Base-by-base conservation (phyloP, 2,329 filamentous ascomycete species). In the Curvularia lunata region DNA sequence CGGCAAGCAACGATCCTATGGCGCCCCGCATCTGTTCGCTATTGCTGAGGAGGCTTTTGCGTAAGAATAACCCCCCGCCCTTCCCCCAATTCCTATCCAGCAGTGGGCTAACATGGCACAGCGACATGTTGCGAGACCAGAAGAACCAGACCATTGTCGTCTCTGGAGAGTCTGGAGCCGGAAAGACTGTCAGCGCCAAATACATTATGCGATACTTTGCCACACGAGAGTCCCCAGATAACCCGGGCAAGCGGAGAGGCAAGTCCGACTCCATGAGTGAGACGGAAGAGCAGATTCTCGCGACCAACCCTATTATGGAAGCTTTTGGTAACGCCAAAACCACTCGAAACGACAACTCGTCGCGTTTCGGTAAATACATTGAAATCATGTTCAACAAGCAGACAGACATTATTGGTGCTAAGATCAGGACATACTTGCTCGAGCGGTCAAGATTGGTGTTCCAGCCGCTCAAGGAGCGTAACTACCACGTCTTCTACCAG, bases 191-290 rank as follows among this genome's bases (percentile, higher is more conserved):
- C 77, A 98, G 94, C 79, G 95, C 95, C 70, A 99, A 99, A 82
- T 98, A 99, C 80, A 98, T 99, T 77, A 99, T 99, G 95, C 88
- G 95, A 72, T 99, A 99, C 82, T 99, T 99, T 79, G 95, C 95
- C 62, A 99, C 95, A 42, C 88, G 95, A 85, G 95, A 97, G 79
- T 90, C 93, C 7, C 92, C 95, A 54, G 92, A 96, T 71, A 91
- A 93, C 75, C 89, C 92, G 16, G 89, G 90, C 48, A 89, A 87
- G 63, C 88, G 91, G 70, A 95, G 91, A 79, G 91, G 91, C 60
- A 82, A 87, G 69, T 81, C 81, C 38, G 87, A 88, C 71, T 90
- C 88, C 64, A 98, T 98, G 89, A 98, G 93, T 77, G 91, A 97
- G 82, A 99, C 95, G 1, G 95, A 99, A 80, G 94, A 99, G 82